Evolutionary conservation across 805 yeast genomes (phyloP).

Genomic region (Torulaspora franciscae): DNA sequence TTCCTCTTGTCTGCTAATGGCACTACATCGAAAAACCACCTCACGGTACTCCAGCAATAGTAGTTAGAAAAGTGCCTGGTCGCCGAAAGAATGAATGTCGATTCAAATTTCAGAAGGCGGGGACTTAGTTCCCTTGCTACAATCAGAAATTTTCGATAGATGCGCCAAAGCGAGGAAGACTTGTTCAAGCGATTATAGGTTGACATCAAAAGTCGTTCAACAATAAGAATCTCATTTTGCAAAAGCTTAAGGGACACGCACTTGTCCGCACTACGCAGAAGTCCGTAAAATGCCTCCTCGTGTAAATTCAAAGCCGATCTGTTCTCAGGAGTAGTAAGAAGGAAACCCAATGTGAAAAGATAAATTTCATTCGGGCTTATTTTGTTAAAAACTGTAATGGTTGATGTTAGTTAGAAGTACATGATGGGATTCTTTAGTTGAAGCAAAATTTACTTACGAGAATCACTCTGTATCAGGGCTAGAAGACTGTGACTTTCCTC

Average conservation of each 20-base stretch:
- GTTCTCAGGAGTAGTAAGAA: slow-evolving; percentile 38
- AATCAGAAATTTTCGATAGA: slow-evolving; percentile 32
- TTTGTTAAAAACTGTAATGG: neutral
- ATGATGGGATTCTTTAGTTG: neutral
- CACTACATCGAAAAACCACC: slow-evolving; percentile 32
- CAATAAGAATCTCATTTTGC: slow-evolving; percentile 16
- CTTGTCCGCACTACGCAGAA: slow-evolving; percentile 4
- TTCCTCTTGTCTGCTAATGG: slow-evolving; percentile 10
- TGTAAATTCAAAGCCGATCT: slow-evolving; percentile 34
- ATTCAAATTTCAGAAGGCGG: slow-evolving; percentile 9
- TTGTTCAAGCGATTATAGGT: slow-evolving; percentile 36
- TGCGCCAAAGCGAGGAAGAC: slow-evolving; percentile 39
- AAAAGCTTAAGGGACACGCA: slow-evolving; percentile 12
- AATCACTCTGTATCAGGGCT: slow-evolving; percentile 2
- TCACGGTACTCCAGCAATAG: slow-evolving; percentile 39
- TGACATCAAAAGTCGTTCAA: slow-evolving; percentile 31
- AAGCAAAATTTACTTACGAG: slow-evolving; percentile 3
- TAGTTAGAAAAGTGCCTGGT: slow-evolving; percentile 36
- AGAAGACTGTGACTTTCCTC: slow-evolving; percentile 32
- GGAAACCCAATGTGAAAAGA: slow-evolving; percentile 33
- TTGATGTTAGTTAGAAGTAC: neutral
- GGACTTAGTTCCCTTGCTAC: neutral
- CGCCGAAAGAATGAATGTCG: slow-evolving; percentile 29
- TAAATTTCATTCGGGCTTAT: slow-evolving; percentile 11
- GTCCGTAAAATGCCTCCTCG: slow-evolving; percentile 21